Evolutionary conservation across 352 stramenopile genomes (phyloP), one percentile per base, ranked within the genome.

Genomic region (Pythium biforme): DNA sequence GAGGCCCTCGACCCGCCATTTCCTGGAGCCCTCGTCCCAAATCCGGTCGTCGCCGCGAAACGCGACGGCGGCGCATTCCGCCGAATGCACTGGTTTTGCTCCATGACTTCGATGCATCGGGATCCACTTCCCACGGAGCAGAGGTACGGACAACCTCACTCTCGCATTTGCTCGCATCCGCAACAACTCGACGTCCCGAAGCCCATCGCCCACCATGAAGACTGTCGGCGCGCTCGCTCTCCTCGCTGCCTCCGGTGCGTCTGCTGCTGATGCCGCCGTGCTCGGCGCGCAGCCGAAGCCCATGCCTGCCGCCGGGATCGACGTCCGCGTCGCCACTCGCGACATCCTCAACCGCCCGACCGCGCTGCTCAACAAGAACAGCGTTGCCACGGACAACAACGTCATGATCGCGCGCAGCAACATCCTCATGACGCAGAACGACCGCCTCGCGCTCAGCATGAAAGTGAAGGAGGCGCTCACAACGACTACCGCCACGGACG

Each of bases 291-390:
- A 73, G 8, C 17, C 14, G 6, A 15, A 43, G 47, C 49, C 20
- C 49, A 7, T 26, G 22, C 45, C n/a, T n/a, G n/a, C 9, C 66
- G 51, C 34, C 6, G 26, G 7, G 0, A 9, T 53, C 27, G 54
- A 53, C n/a, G 23, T 67, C 5, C 59, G 59, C 41, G 15, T 70
- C 19, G 69, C 51, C 1, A 59, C 65, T 8, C 40, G 53, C 7
- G 57, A 70, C 39, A 34, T 68, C 9, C 53, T 71, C 7, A 70
- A 70, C 62, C 29, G 48, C 12, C 51, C 69, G 25, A 76, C 69
- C 11, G 66, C 60, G 11, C 51, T 76, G 43, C 23, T 76, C 51
- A 76, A 76, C 65, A 76, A 76, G 66, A 76, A 76, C 65, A 71
- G 26, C 25, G 19, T 70, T 15, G 58, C 62, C 1, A 71, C 54